phyloP scores from a whole-genome alignment of 148 eudicot genomes.

The Fagopyrum esculentum region DNA sequence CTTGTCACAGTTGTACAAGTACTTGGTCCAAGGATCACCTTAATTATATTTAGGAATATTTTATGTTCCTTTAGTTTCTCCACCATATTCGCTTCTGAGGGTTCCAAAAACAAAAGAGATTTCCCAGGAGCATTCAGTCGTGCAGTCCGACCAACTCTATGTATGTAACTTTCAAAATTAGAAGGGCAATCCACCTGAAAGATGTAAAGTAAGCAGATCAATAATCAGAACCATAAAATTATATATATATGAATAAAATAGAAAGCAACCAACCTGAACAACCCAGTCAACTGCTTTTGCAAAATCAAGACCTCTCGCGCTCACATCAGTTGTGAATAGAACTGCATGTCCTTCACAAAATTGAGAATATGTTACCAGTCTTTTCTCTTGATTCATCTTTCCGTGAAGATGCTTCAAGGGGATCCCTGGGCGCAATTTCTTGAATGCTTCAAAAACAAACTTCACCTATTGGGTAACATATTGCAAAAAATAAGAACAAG shows the following conservation, averaged over 20 bases:
- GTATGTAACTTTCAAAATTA: constrained; percentile 77
- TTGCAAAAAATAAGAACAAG: background rate
- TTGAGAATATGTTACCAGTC: constrained; percentile 67
- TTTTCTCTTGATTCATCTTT: constrained; percentile 85
- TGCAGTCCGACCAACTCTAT: constrained; percentile 95
- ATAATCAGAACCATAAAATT: constrained; percentile 1
- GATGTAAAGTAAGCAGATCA: constrained; percentile 12
- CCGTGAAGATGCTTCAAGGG: constrained; percentile 87
- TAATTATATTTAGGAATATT: constrained; percentile 44
- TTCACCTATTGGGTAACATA: constrained; percentile 44
- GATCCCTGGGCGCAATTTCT: constrained; percentile 88
- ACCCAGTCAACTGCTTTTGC: constrained; percentile 90
- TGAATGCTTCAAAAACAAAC: constrained; percentile 76
- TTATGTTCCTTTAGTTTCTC: constrained; percentile 67
- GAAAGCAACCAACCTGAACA: constrained; percentile 64
- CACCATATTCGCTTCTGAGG: constrained; percentile 78
- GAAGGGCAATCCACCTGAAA: constrained; percentile 88
- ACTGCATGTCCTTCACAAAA: constrained; percentile 65
- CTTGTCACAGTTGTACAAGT: background rate
- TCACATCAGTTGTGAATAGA: constrained; percentile 82
- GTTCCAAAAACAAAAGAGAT: constrained; percentile 67
- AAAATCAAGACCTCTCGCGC: constrained; percentile 92
- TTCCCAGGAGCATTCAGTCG: constrained; percentile 68
- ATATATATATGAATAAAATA: background rate
- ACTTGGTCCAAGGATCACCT: constrained; percentile 31